Evolutionary conservation across 495 filamentous ascomycete species (phyloP).

Genomic region (Stereocaulon alpinum): DNA sequence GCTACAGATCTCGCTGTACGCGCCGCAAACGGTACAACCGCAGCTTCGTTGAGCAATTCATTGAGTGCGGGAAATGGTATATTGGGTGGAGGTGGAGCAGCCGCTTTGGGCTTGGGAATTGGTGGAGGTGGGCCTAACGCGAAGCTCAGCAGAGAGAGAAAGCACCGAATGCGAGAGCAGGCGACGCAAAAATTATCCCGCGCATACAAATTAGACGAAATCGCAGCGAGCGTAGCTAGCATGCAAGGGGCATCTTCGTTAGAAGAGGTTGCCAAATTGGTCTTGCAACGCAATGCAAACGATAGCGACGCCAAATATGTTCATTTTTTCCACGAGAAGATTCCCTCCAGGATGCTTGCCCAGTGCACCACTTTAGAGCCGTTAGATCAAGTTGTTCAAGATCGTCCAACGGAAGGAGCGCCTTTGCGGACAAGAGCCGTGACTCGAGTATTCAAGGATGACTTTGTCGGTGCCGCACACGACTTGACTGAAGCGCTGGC

Average conservation of each 20-base stretch:
- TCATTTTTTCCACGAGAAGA: conserved; percentile 83
- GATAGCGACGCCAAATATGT: conserved; percentile 69
- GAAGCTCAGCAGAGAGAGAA: conserved; percentile 61
- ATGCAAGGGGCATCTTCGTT: conserved; percentile 73
- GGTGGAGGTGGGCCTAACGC: conserved; percentile 46
- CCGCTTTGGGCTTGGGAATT: conserved; percentile 51
- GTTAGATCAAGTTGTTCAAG: conserved; percentile 54
- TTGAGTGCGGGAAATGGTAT: conserved; percentile 46
- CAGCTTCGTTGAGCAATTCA: conserved; percentile 39
- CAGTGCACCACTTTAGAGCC: conserved; percentile 56
- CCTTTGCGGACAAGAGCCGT: conserved; percentile 61
- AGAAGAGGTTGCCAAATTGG: conserved; percentile 66
- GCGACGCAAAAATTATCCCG: conserved; percentile 64
- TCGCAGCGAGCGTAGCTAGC: conserved; percentile 67
- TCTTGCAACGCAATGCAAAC: conserved; percentile 51
- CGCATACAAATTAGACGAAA: conserved; percentile 70
- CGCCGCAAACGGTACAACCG: conserved; percentile 58
- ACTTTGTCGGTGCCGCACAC: conserved; percentile 52
- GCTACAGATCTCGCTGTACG: conserved; percentile 66
- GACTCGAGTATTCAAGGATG: conserved; percentile 65
- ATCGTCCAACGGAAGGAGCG: conserved; percentile 50
- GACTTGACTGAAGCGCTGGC: conserved; percentile 57
- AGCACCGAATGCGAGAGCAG: conserved; percentile 64
- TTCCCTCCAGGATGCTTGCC: conserved; percentile 63
- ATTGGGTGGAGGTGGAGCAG: conserved; percentile 41